Percentiles rank a stretch among this genome's conserved stretches.
Evolutionary conservation across 352 stramenopile species (phyloP).

Genomic region (Globisporangium cystogenes): DNA sequence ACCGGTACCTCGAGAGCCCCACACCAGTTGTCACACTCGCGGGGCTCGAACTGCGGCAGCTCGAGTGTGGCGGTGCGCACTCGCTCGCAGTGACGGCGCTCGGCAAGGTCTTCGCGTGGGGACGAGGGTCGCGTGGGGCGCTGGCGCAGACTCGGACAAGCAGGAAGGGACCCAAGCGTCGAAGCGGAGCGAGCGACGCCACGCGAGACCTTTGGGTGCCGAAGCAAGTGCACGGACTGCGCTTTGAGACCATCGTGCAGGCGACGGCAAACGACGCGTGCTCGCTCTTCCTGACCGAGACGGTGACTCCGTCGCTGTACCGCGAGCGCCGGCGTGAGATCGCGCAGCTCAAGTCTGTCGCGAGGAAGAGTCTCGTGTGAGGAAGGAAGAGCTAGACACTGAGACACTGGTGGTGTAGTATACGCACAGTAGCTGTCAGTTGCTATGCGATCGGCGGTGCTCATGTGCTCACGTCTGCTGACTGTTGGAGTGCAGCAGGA

Average conservation of each 20-base stretch:
- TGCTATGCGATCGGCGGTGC: neutral
- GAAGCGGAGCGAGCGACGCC: conserved; percentile 1
- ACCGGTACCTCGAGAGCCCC: conserved; percentile 42
- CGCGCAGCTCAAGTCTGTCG: conserved; percentile 30
- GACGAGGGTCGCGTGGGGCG: conserved; percentile 38
- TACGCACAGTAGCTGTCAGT: too few species aligned
- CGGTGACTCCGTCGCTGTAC: conserved; percentile 27
- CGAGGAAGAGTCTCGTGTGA: conserved; percentile 12
- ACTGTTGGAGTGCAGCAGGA: neutral
- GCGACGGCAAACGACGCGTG: conserved; percentile 51
- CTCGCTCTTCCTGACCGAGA: conserved; percentile 52
- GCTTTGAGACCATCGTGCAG: conserved; percentile 42
- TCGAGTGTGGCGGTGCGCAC: conserved; percentile 46
- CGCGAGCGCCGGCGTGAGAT: conserved; percentile 40
- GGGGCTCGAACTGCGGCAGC: conserved; percentile 39
- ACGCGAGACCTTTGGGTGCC: conserved; percentile 35
- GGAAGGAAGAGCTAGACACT: too few species aligned
- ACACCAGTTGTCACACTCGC: conserved; percentile 35
- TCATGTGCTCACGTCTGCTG: neutral
- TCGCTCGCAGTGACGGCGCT: conserved; percentile 42
- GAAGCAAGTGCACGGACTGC: conserved; percentile 31
- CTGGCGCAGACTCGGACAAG: conserved; percentile 21
- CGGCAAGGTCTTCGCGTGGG: conserved; percentile 59
- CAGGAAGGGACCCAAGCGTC: neutral
- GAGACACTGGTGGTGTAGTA: too few species aligned